Evolutionary conservation across 768 basidiomycete genomes (phyloP), one percentile per base, ranked within the genome.

Genomic region (Sistotremastrum niveocremeum): DNA sequence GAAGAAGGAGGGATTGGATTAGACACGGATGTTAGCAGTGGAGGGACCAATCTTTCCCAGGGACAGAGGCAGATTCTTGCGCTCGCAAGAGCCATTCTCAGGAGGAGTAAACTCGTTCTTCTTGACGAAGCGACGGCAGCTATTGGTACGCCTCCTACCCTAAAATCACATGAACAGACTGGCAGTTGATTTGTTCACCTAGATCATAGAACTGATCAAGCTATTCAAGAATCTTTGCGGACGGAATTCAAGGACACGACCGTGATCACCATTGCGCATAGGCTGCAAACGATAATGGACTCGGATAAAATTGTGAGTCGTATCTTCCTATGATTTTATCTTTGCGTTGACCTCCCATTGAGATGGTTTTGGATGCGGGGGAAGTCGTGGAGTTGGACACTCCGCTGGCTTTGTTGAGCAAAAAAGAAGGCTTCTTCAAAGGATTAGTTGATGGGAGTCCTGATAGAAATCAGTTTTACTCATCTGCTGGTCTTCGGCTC

Each of bases 41-140:
- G 52, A 32, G 50, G 45, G 7, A 33, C 29, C 8, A 52, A 52
- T 37, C 47, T 52, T 34, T 56, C 52, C 29, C 57, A 65, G n/a
- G 67, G 68, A 3, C 66, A 70, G 51, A 53, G 65, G 9, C 68
- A 70, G 49, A 53, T 70, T 4, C 62, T 70, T n/a, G 63, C 65
- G 1, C 55, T 70, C 1, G 67, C 66, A 0, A 52, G 68, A 43
- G 68, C 67, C 37, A 12, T 48, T n/a, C 35, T 55, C 8, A 33
- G 42, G 29, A 20, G 33, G 34, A 45, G 42, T 30, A 37, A 39
- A 7, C n/a, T 41, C 2, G 36, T 68, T 44, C 60, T 71, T 33
- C 56, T 68, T 31, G 69, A 70, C 45, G 67, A 68, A 52, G 65
- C 64, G 1, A 71, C 68, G 2, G 50, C 53, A 32, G 52, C 54